Evolutionary conservation across 2,329 filamentous ascomycete species (phyloP).

Genomic region (Fusarium dimerum): DNA sequence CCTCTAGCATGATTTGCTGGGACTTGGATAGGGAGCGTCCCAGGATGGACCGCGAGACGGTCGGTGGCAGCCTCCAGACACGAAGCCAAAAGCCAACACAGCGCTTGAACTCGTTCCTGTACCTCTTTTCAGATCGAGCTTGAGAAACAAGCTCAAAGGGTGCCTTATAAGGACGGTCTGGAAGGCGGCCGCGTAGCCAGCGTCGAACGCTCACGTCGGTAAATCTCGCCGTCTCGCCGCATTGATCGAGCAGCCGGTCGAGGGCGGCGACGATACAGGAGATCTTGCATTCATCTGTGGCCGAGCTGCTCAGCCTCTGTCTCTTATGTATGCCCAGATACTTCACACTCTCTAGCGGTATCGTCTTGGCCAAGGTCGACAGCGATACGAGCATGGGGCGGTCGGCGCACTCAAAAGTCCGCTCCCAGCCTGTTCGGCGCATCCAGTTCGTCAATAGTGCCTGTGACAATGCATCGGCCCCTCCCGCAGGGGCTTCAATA

Average conservation of each 20-base stretch:
- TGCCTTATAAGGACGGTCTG: slow-evolving; percentile 4
- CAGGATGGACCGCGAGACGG: not conserved
- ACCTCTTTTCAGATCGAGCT: not conserved
- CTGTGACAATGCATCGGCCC: not conserved
- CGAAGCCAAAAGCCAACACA: slow-evolving; percentile 4
- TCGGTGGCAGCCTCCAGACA: not conserved
- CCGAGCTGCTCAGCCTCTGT: not conserved
- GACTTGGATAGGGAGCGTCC: not conserved
- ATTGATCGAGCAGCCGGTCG: not conserved
- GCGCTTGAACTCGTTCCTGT: slow-evolving; percentile 2
- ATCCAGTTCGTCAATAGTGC: slow-evolving; percentile 1
- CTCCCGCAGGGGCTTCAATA: no score
- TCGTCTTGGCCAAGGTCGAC: not conserved
- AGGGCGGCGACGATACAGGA: no score
- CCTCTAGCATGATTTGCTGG: not conserved
- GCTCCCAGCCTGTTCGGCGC: not conserved
- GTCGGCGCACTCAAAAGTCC: not conserved
- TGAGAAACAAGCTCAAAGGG: slow-evolving; percentile 3
- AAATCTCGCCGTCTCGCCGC: slow-evolving; percentile 1
- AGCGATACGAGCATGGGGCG: not conserved
- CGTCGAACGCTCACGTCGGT: slow-evolving; percentile 3
- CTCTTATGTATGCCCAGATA: no score
- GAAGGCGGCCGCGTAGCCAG: slow-evolving; percentile 2
- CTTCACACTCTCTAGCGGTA: not conserved
- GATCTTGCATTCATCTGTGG: not conserved